Conservation (phyloP, 2,329 filamentous ascomycete species). For the Chaetomium globosum region DNA sequence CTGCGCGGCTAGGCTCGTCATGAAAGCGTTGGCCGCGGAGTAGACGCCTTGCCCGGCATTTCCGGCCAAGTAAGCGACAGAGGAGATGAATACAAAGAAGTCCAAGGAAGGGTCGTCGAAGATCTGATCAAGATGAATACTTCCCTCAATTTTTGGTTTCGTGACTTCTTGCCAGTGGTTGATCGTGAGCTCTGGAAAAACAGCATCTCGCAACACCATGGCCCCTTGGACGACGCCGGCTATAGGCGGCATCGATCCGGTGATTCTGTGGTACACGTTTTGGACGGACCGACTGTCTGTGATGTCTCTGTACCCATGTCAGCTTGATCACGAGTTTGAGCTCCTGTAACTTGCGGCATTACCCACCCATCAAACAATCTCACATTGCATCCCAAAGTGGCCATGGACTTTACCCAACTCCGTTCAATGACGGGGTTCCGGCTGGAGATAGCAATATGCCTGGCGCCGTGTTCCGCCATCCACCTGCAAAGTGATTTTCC, state of each 20-base stretch:
- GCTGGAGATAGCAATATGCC: background rate
- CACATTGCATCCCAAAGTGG: background rate
- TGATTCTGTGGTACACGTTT: background rate
- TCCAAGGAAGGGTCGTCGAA: slow-evolving; percentile 35
- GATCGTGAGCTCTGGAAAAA: background rate
- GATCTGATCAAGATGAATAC: slow-evolving; percentile 42
- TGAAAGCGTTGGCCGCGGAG: slow-evolving; percentile 46
- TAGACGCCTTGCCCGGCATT: slow-evolving; percentile 46
- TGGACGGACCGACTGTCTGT: background rate
- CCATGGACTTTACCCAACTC: background rate
- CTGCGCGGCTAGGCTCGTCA: slow-evolving; percentile 38
- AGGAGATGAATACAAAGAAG: slow-evolving; percentile 45
- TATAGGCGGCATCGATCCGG: background rate
- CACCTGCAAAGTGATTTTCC: background rate
- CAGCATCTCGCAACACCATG: background rate
- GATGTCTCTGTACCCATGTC: background rate
- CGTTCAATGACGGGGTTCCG: background rate
- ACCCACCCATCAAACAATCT: background rate
- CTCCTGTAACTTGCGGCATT: background rate
- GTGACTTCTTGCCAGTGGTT: background rate
- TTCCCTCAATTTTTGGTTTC: background rate
- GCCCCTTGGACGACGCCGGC: slow-evolving; percentile 2
- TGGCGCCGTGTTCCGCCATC: background rate
- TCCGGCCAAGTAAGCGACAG: slow-evolving; percentile 42
- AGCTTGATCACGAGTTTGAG: slow-evolving; percentile 38